Evolutionary conservation across 2,329 filamentous ascomycete species (phyloP), one percentile per base, ranked within the genome.

Genomic region (Aspergillus neotritici): DNA sequence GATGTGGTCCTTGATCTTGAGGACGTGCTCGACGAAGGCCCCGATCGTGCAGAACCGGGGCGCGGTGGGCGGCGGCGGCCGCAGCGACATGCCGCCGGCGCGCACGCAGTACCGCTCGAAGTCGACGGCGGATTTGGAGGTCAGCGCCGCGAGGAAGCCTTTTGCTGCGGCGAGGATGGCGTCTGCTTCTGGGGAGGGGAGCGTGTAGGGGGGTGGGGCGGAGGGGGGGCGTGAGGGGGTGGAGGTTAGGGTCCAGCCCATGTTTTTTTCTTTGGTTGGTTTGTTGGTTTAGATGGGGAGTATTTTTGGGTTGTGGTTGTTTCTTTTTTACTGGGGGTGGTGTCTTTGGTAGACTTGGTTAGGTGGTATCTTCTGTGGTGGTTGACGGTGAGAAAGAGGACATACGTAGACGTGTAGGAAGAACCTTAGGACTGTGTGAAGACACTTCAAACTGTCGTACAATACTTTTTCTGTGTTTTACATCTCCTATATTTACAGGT

Each of bases 1-100:
- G 33, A 64, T 61, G n/a, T 60, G 56, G 17, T 58, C 59, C 40
- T 54, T 46, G 10, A 64, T 41, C 9, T 51, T 51, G 1, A 54
- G 41, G 31, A 64, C 51, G 15, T 62, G 56, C 46, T 65, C 61
- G 35, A 64, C 58, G 34, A 64, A 65, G 8, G 60, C 54, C 2
- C 61, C 62, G 33, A 65, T 62, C 1, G 62, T 64, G 43, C 61
- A 64, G 41, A 65, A 65, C 11, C 62, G 60, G n/a, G 61, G 54
- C 4, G 51, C 35, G 12, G 50, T 55, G 4, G 61, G 52, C 1
- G 54, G 43, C 5, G 62, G 63, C 12, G 60, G 61, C n/a, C 53
- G 61, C 2, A 65, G 52, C 2, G 62, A 53, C 61, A 65, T 65
- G 2, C 61, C 62, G 3, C 61, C 62, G 8, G 61, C 61, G 29